A percentile compares a stretch with the other conserved stretches of the same genome.
Conservation (phyloP, 495 filamentous ascomycete genomes). For the Hypoxylon fuscum region DNA sequence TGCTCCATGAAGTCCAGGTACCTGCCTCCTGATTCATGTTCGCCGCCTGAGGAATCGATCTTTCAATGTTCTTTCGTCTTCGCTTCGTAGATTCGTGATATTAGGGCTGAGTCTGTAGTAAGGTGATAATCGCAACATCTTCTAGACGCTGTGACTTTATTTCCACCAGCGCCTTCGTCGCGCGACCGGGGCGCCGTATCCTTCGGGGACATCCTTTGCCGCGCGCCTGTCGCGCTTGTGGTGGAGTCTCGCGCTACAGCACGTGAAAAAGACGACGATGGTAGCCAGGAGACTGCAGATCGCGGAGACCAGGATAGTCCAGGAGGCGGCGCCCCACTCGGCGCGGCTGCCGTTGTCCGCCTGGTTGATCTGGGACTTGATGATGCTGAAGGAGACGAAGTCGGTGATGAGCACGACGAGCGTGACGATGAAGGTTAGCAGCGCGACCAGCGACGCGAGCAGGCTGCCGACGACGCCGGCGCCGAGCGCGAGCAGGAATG, state of each 20-base stretch:
- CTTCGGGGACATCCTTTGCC: conserved; percentile 23
- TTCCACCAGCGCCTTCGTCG: conserved; percentile 24
- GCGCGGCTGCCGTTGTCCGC: conserved; percentile 48
- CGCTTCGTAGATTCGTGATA: too few species aligned
- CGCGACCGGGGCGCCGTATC: conserved; percentile 21
- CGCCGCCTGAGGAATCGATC: too few species aligned
- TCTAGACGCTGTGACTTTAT: background rate
- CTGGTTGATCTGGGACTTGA: conserved; percentile 60
- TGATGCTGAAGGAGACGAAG: conserved; percentile 64
- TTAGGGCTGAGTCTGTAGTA: too few species aligned
- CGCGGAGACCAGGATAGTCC: conserved; percentile 61
- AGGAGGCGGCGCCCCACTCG: conserved; percentile 57
- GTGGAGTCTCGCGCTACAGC: conserved; percentile 57
- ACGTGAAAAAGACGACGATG: conserved; percentile 66
- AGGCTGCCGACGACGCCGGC: conserved; percentile 63
- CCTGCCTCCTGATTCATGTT: too few species aligned
- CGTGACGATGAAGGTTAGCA: conserved; percentile 63
- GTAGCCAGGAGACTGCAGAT: conserved; percentile 62
- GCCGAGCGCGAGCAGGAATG: conserved; percentile 64
- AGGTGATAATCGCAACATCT: background rate
- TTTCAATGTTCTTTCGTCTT: too few species aligned
- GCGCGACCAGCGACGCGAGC: conserved; percentile 56
- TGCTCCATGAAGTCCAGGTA: background rate
- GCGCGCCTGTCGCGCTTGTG: conserved; percentile 30
- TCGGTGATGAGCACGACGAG: conserved; percentile 64